Base-by-base conservation (phyloP, 495 filamentous ascomycete genomes). In the Penicillium daleae region DNA sequence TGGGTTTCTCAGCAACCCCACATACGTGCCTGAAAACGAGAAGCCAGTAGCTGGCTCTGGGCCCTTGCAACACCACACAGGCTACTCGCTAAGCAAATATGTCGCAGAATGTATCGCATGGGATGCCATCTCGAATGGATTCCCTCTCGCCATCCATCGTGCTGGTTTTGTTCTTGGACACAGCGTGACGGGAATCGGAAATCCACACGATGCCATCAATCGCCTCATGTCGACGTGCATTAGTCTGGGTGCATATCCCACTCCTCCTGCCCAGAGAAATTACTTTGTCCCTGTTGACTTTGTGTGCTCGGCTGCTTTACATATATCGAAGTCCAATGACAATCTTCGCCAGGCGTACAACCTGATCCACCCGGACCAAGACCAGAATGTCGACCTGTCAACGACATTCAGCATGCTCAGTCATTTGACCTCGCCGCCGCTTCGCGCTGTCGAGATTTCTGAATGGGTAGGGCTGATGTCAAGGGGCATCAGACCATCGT, bases 191-290 rank as follows among this genome's bases (percentile, higher is more conserved):
- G 71, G 66, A 7, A 44, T 21, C 1, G 55, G 62, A 22, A 74
- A 70, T 19, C 60, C 70, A 8, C 64, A 72, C n/a, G 72, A 74
- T 55, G 67, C 72, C 53, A 56, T 69, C 12, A 48, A 42, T 51
- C 69, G 72, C 3, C 27, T 74, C 19, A 56, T 74, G 6, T 33
- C 64, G 6, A 60, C 42, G 0, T 66, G 63, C 51, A 65, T 71
- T 17, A 60, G 66, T 24, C 10, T 60, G 12, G 62, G 67, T 4
- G n/a, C 19, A 0, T 74, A 40, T 7, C 72, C 72, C 0, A 27
- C 59, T 6, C 57, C 66, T 2, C 66, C 67, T 4, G 3, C 44
- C 2, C 65, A 68, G 42, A 33, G 55, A 4, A 27, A 59, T 7
- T 63, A 66, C 9, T 70, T 59, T 33, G 65, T 70, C 6, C 64